Evolutionary conservation across 139 green algal genomes (phyloP).

Genomic region (Volvox africanus): DNA sequence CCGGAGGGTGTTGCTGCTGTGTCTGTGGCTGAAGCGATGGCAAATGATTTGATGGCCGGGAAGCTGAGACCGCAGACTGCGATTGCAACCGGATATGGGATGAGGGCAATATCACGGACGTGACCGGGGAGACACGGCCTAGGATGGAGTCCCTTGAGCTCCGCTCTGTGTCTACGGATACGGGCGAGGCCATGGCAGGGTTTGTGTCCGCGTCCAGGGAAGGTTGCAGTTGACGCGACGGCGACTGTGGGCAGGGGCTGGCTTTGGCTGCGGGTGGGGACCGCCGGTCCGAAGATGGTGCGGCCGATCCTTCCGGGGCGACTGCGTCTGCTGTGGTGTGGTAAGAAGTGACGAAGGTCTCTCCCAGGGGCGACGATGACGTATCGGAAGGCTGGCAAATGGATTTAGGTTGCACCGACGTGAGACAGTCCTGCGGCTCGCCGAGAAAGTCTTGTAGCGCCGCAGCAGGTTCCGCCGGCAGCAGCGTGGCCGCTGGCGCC

Average conservation of each 20-base stretch:
- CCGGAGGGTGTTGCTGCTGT: not conserved
- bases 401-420: not conserved
- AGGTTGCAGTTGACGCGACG: not conserved
- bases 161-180: not conserved
- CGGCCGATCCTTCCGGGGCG: no score
- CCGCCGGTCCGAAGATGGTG: not conserved
- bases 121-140: not conserved
- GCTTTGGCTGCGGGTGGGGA: not conserved
- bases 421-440: not conserved
- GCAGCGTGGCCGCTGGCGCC: not conserved
- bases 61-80: not conserved
- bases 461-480: not conserved
- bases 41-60: not conserved
- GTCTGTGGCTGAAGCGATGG: not conserved
- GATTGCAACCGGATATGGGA: not conserved
- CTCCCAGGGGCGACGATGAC: not conserved
- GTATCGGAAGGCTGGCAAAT: not conserved
- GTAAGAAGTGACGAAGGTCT: no score
- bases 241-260: not conserved
- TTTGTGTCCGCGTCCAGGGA: slow-evolving; percentile 39
- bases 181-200: slow-evolving; percentile 35
- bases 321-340: no score
- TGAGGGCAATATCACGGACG: no score
- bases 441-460: no score
- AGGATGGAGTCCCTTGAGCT: not conserved